Evolutionary conservation across 495 filamentous ascomycete species (phyloP), one percentile per base, ranked within the genome.

Genomic region (Pyronema omphalodes): DNA sequence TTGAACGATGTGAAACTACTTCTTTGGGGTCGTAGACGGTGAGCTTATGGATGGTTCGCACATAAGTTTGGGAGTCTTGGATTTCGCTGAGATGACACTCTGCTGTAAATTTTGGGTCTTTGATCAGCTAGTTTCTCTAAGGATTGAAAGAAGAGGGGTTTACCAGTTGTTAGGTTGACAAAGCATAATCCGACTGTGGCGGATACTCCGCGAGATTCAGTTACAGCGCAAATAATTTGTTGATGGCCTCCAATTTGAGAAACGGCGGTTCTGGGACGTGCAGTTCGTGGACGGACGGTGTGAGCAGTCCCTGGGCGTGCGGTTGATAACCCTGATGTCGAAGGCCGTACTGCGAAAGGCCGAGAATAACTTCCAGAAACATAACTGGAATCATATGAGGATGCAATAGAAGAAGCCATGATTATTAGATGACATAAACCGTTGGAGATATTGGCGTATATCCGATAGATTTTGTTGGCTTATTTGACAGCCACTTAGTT

Each of bases 131-230:
- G 23, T 2, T 29, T 29, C 23, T 29, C 23, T 29, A 29, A 29
- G 23, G 23, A 29, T 29, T 29, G 1, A 29, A 29, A 29, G 5
- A 5, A 29, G 23, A 29, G 23, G 1, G 23, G 23, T 43, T 53
- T 58, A 54, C 77, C 81, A 9, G 84, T 87, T 41, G 81, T 82
- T 7, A 93, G 69, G 65, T 96, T 93, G 60, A 98, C 71, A 57
- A 89, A 86, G 12, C 91, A 85, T 48, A 98, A 71, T 7, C 89
- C 93, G 19, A 96, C 82, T n/a, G 79, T 85, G 14, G 84, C 84
- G 47, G 85, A 83, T 33, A 89, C 74, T 9, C 87, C 86, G 39
- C 83, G 82, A 48, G 82, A 86, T 68, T 99, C 91, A 56, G 82
- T 84, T 53, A 95, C 70, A n/a, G 91, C 88, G 62, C 89, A 96